phyloP scores from a whole-genome alignment of 2,329 filamentous ascomycete species.

The Pestalotiopsis sp. region DNA sequence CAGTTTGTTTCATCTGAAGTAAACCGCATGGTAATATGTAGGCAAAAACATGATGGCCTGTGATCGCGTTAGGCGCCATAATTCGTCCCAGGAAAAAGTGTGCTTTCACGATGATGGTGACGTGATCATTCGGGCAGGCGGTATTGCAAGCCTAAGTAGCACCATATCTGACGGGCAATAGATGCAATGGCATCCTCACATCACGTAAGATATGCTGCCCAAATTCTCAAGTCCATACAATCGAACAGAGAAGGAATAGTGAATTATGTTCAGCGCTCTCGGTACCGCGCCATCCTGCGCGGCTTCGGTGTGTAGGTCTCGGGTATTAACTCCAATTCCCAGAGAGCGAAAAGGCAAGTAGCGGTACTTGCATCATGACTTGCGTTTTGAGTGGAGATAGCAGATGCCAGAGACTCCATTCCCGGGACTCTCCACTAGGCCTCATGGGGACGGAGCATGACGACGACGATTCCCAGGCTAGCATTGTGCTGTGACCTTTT shows the following conservation, averaged over 20 bases:
- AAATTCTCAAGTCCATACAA: neutral
- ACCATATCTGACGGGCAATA: neutral
- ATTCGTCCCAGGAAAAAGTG: neutral
- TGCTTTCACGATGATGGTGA: neutral
- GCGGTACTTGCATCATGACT: neutral
- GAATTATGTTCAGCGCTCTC: neutral
- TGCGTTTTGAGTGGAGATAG: neutral
- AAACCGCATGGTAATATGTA: neutral
- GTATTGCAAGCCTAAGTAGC: neutral
- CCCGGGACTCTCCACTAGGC: neutral
- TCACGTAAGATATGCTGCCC: neutral
- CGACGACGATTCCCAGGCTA: constrained; percentile 4
- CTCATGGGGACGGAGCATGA: constrained; percentile 1
- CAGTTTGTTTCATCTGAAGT: constrained; percentile 5
- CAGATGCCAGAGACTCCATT: neutral
- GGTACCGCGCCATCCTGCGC: constrained; percentile 2
- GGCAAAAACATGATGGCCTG: neutral
- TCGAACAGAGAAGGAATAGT: neutral
- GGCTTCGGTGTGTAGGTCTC: neutral
- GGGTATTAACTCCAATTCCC: constrained; percentile 1
- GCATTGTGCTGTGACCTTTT: no score
- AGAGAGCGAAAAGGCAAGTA: neutral
- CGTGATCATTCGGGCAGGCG: no score
- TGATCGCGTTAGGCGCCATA: neutral
- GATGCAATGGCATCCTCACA: neutral